Evolutionary conservation across 768 basidiomycete genomes (phyloP).

Genomic region (Cystofilobasidium capitatum): DNA sequence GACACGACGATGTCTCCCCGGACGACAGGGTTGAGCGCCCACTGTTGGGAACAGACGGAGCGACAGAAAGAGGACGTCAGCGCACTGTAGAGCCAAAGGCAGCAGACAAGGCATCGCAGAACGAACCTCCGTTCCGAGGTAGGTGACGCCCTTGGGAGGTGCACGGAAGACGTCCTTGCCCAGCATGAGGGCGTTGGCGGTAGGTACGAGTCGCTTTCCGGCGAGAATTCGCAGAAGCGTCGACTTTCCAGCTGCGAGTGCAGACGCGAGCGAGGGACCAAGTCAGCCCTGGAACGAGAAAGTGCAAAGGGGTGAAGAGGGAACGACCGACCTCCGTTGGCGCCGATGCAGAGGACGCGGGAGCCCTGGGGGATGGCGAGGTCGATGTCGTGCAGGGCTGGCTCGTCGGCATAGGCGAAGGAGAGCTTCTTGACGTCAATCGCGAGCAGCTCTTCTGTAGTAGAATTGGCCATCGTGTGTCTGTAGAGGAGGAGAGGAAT

Average conservation of each 20-base stretch:
- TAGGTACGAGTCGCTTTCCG: constrained; percentile 69
- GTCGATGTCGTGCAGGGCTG: constrained; percentile 53
- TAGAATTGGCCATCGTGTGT: not conserved
- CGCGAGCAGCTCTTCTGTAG: constrained; percentile 26
- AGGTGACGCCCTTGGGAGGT: constrained; percentile 68
- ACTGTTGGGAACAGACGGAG: constrained; percentile 36
- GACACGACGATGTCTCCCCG: constrained; percentile 83
- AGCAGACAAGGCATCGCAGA: not conserved
- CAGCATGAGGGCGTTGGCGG: constrained; percentile 59
- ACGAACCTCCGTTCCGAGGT: constrained; percentile 74
- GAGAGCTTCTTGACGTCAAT: constrained; percentile 34
- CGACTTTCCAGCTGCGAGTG: constrained; percentile 66
- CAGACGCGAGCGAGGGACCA: not conserved
- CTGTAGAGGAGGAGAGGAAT: not conserved
- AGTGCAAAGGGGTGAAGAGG: not conserved
- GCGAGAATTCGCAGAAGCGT: constrained; percentile 88
- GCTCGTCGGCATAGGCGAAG: constrained; percentile 43
- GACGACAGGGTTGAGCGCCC: constrained; percentile 96
- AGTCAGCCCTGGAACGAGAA: no score
- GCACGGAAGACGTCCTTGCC: constrained; percentile 81
- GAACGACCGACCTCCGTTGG: constrained; percentile 71
- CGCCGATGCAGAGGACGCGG: constrained; percentile 61
- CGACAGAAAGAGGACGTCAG: not conserved
- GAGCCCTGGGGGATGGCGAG: constrained; percentile 57
- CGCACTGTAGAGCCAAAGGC: not conserved